Evolutionary conservation across 306 rosid species (phyloP).

Genomic region (Canavalia gladiata): DNA sequence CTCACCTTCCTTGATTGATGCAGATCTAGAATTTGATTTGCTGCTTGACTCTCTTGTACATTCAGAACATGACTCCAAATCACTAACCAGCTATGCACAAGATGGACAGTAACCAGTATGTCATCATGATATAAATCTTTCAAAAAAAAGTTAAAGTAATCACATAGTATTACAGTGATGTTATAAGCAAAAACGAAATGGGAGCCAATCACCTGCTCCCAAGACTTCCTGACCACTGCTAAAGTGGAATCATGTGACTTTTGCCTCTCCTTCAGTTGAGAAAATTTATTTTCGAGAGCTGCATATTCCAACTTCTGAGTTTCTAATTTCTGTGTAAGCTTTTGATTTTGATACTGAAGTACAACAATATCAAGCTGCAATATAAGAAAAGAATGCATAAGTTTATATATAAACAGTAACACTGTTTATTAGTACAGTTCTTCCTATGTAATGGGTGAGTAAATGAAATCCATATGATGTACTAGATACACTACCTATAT

Average conservation of each 20-base stretch:
- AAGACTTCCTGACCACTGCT: constrained; percentile 72
- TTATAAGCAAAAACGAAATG: constrained; percentile 22
- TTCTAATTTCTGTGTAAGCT: constrained; percentile 88
- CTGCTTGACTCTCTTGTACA: constrained; percentile 56
- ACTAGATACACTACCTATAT: constrained; percentile 17
- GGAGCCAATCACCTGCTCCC: constrained; percentile 71
- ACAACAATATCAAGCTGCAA: constrained; percentile 85
- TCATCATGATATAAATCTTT: constrained; percentile 19
- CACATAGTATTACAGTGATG: constrained; percentile 4
- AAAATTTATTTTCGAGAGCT: constrained; percentile 69
- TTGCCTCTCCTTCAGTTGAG: constrained; percentile 74
- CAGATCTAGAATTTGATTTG: constrained; percentile 53
- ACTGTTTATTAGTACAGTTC: constrained; percentile 18
- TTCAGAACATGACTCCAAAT: constrained; percentile 74
- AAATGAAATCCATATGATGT: constrained; percentile 36
- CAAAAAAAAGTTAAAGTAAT: constrained; percentile 16
- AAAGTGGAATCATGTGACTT: constrained; percentile 70
- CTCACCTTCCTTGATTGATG: constrained; percentile 60
- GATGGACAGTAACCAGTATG: constrained; percentile 39
- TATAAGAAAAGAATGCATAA: constrained; percentile 45
- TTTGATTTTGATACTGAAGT: constrained; percentile 93
- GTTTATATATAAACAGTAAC: constrained; percentile 37
- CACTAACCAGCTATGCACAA: constrained; percentile 70
- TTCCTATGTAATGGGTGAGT: background rate
- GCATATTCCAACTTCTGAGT: constrained; percentile 81